Base-by-base conservation (phyloP, 345 rosid genomes). In the Boechera divaricarpa region DNA sequence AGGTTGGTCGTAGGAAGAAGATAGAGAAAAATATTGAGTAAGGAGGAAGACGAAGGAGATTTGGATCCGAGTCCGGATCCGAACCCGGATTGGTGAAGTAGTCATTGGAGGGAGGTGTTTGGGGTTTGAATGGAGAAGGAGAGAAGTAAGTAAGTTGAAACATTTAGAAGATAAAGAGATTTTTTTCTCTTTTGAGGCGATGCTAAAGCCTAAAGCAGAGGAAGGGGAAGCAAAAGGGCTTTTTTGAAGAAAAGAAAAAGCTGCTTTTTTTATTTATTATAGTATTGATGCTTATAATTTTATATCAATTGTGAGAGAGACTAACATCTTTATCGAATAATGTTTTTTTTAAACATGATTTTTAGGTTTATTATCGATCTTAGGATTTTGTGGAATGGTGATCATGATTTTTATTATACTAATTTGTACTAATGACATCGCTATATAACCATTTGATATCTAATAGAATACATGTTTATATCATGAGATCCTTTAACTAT, bases 91-190 rank as follows among this genome's bases (percentile, higher is more conserved):
- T 28, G 82, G 72, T 73, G 73, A 79, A 33, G 49, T 69, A 67
- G 79, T 89, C 95, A 92, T 90, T 82, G 90, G 67, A 77, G 83
- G 67, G 70, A 31, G 61, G 74, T 53, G 32, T 56, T 39, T 35
- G 44, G 79, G 66, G 78, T 77, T 55, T 77, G 76, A 42, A 77
- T 71, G 58, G 51, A 62, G 77, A 78, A 52, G 68, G 44, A 73
- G 67, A 41, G 69, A 44, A 49, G 74, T 39, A 12, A 64, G 68
- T 51, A 69, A 56, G 78, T 73, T 70, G 78, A 70, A 45, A 55
- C 32, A 51, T 67, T 41, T 45, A 36, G 74, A 65, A 49, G 73
- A 61, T 73, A 77, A 55, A 39, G 52, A 67, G 55, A 58, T 55
- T 10, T 33, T 32, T 13, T 32, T 6, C 26, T 31, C 35, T 21